These are phyloP conservation scores for Groenewaldozyma sp. DNA, from an alignment of 1,139 yeast genomes.

Conservation along the genomic window DNA sequence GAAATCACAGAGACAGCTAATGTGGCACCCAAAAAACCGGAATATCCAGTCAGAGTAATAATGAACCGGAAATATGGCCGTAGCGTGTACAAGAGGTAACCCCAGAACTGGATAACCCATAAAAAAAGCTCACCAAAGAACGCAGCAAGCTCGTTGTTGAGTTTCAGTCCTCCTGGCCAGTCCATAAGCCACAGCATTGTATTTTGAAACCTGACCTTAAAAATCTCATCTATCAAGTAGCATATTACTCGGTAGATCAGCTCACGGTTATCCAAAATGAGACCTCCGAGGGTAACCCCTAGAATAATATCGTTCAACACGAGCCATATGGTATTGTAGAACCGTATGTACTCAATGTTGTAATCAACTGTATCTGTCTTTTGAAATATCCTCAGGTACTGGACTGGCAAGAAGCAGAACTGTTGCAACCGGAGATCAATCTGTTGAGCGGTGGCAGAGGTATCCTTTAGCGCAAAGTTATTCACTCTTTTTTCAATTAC, in stretches of 20 bases:
- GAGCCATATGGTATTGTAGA: constrained; percentile 85
- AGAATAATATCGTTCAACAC: constrained; percentile 71
- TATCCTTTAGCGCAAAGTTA: constrained; percentile 30
- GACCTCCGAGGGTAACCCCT: constrained; percentile 53
- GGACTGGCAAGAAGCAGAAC: constrained; percentile 71
- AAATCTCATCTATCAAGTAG: constrained; percentile 29
- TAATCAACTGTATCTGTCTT: constrained; percentile 30
- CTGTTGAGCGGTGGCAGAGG: constrained; percentile 66
- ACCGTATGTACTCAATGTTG: constrained; percentile 64
- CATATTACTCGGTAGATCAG: constrained; percentile 25
- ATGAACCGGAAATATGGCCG: constrained; percentile 29
- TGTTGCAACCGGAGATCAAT: constrained; percentile 72
- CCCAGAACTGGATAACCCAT: constrained; percentile 79
- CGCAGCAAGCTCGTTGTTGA: constrained; percentile 75
- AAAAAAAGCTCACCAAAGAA: constrained; percentile 80
- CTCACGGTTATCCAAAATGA: constrained; percentile 40
- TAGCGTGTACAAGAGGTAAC: constrained; percentile 17
- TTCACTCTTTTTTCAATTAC: constrained; percentile 29
- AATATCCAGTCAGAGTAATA: constrained; percentile 32
- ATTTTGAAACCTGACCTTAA: constrained; percentile 36
- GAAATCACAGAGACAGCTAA: constrained; percentile 56
- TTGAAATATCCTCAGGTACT: constrained; percentile 48
- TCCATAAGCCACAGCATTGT: constrained; percentile 69
- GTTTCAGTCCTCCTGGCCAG: constrained; percentile 91
- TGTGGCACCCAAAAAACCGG: constrained; percentile 51